Base-by-base conservation (phyloP, 1,284 basidiomycete genomes). In the Irpex sp. region DNA sequence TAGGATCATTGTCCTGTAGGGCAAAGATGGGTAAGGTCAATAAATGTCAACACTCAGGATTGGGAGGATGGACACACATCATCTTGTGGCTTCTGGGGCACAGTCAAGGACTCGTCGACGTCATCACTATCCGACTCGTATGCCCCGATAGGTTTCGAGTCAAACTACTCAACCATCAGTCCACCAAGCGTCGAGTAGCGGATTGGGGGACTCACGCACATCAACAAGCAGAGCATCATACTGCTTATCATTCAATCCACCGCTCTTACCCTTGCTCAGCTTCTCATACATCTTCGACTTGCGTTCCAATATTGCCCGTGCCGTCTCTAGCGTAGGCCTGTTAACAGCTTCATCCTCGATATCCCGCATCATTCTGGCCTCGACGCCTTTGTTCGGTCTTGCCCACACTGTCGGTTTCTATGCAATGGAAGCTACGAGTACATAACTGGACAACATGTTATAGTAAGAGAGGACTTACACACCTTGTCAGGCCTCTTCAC, bases 241-340 rank as follows among this genome's bases (percentile, higher is more conserved):
- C 71, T 97, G 91, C 65, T 85, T 86, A 59, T 95, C 91, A 33
- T 74, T 87, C 69, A 97, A 69, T 0, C 93, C 93, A 0, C 87
- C 93, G 6, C 85, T 87, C 75, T 93, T 91, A 5, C 96, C 96
- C 65, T 86, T 87, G 68, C 81, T 77, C 37, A 97, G 74, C 70
- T 93, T 88, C 4, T 94, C 89, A 70, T 97, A 97, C 62, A 90
- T 86, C 71, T 83, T 83, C 4, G 93, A 88, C 74, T 97, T 97
- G 55, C 87, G 82, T 73, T 93, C 88, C 58, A 97, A 75, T 4
- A 81, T 82, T 1, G 85, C 83, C 6, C 85, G 84, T 7, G 88
- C 87, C 1, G 83, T 82, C 49, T 93, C 90, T 6, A 90, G 72
- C 0, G 88, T 90, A n/a, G 85, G 84, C 67, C 80, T 83, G 74